Base-by-base conservation (phyloP, 1,284 basidiomycete genomes). In the Leccinum griseonigrum region DNA sequence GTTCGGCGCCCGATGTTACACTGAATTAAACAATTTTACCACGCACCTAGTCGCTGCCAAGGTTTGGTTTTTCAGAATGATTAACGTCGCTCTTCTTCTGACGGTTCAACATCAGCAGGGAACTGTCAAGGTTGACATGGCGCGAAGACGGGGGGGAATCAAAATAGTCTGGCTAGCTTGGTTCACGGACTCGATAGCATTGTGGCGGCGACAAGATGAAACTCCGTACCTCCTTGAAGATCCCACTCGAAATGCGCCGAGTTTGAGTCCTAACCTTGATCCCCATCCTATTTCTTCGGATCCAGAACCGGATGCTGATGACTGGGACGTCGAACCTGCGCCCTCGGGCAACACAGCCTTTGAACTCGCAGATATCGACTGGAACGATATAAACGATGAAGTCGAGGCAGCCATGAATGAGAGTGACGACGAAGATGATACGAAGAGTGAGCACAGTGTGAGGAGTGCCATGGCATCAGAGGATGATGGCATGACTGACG, bases 11-110 rank as follows among this genome's bases (percentile, higher is more conserved):
- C 79, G 78, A 46, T 95, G 93, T 74, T 83, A 87, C 43, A 85
- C 83, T 16, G 86, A 91, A 59, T 74, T 98, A 28, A 82, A 81
- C 2, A 74, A 76, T n/a, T 76, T 82, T 1, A 84, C 92, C 18
- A 98, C 97, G 0, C 97, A 99, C 70, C 88, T 98, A 38, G 92
- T 99, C 29, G 91, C 95, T 14, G 91, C 91, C 3, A 92, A 93
- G 80, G 88, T 91, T 59, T 62, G 78, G 72, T 56, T 58, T 53
- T 60, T 46, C 18, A 40, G 56, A 59, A 57, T 32, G 54, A 50
- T 50, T 28, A 1, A 1, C 56, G 34, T 29, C 40, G 18, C 58
- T 38, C 58, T 63, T 56, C 48, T 46, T 60, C 63, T 73, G 34
- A 72, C 14, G 10, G 31, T 60, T 40, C 48, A 16, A 28, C 36